Evolutionary conservation across 371 early-diverging fungal species (phyloP).

Genomic region (Haplosporangium sp.): DNA sequence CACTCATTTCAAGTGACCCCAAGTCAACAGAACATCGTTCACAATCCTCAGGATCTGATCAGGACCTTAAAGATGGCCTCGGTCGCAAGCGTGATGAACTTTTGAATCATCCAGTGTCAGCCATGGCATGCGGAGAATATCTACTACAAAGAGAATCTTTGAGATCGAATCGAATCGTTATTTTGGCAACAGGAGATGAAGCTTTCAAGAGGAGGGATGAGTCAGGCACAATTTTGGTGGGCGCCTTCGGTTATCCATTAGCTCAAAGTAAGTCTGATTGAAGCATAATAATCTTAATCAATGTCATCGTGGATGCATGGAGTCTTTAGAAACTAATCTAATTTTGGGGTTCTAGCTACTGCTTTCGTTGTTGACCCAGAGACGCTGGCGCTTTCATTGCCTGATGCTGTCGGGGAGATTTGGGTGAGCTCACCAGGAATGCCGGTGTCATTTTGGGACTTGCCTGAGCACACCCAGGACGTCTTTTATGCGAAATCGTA

Average conservation of each 20-base stretch:
- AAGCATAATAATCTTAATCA: no score
- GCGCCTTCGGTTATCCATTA: constrained; percentile 71
- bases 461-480: constrained; percentile 77
- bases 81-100: constrained; percentile 58
- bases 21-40: background rate
- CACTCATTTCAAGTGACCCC: background rate
- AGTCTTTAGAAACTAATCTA: background rate
- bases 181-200: constrained; percentile 62
- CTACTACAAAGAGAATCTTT: constrained; percentile 40
- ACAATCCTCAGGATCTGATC: constrained; percentile 8
- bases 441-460: constrained; percentile 83
- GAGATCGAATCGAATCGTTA: constrained; percentile 56
- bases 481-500: constrained; percentile 77
- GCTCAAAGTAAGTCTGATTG: constrained; percentile 61
- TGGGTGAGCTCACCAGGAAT: constrained; percentile 83
- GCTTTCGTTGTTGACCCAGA: constrained; percentile 87
- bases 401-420: constrained; percentile 84
- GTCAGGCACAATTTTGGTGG: constrained; percentile 41
- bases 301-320: background rate
- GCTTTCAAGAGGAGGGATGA: constrained; percentile 34
- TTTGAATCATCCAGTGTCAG: constrained; percentile 45
- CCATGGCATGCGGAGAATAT: constrained; percentile 30
- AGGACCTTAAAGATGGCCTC: constrained; percentile 28
- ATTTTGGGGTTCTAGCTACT: constrained; percentile 53
- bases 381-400: constrained; percentile 75